Evolutionary conservation across 108 stramenopile genomes (phyloP), one percentile per base, ranked within the genome.

Genomic region (Stephanodiscus minutulus): DNA sequence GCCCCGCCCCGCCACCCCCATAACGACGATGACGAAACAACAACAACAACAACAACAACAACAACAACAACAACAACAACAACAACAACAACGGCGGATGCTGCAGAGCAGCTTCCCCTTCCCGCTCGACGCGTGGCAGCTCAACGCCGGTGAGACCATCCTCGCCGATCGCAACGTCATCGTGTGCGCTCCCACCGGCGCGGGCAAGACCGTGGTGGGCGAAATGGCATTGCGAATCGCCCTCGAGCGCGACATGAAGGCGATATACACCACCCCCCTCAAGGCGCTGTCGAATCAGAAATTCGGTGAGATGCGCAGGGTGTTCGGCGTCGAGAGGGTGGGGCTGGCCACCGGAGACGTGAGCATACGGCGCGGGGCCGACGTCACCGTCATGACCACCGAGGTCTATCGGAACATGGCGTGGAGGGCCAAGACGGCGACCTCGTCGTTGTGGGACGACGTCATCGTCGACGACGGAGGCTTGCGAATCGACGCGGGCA

Each of bases 271-370:
- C 13, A 98, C 96, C 1, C 97, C 97, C 0, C 80, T 98, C 15
- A 98, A 98, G 74, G 97, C 97, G 17, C 66, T 98, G 28, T 90
- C 88, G 37, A 98, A 98, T 85, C 97, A 98, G 79, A 98, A 98
- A 70, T 98, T 87, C 76, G 64, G 68, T 11, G 97, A 98, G 68
- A 82, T 97, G 68, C 66, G 91, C 61, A 66, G 84, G 57, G 74
- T 85, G 36, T 97, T 96, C 82, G 94, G 93, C 10, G 77, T 70
- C 4, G 81, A 81, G 6, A 68, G 81, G 29, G 93, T 93, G 44
- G 89, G 88, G 7, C 73, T 87, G 56, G 66, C 87, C 8, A 95
- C 93, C 5, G 97, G 97, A 0, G 97, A 98, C 83, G 80, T 90
- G 53, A 84, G 83, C 41, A 92, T 96, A 66, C 87, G 95, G 67